phyloP scores from a whole-genome alignment of 2,329 filamentous ascomycete genomes.

The Celoporthe dispersa region DNA sequence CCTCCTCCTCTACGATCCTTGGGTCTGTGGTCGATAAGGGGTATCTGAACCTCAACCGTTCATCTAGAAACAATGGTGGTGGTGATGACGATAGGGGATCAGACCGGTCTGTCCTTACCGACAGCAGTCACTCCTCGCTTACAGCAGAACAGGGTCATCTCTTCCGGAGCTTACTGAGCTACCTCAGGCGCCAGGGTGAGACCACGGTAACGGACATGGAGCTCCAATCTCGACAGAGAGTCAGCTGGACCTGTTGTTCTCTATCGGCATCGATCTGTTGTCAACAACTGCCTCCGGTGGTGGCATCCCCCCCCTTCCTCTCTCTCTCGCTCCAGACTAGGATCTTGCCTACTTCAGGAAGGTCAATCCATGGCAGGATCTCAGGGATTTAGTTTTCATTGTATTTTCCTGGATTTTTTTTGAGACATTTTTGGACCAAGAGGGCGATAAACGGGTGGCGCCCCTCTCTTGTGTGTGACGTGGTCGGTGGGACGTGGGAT shows the following conservation, averaged over 20 bases:
- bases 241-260: conserved; percentile 17
- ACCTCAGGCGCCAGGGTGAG: not conserved
- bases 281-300: conserved; percentile 8
- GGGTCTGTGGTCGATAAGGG: conserved; percentile 13
- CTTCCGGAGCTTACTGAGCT: conserved; percentile 1
- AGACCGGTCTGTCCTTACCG: conserved; percentile 22
- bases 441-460: conserved; percentile 22
- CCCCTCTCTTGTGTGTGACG: conserved; percentile 24
- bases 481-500: conserved; percentile 15
- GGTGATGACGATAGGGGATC: conserved; percentile 17
- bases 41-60: conserved; percentile 14
- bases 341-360: conserved; percentile 25
- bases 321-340: conserved; percentile 8
- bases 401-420: not conserved
- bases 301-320: not conserved
- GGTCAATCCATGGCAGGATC: conserved; percentile 26
- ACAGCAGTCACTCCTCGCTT: conserved; percentile 23
- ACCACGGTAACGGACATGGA: not conserved
- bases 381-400: not conserved
- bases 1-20: conserved; percentile 8
- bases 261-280: conserved; percentile 9
- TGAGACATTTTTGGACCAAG: conserved; percentile 29
- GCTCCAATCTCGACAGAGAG: not conserved
- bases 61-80: not conserved
- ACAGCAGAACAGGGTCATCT: conserved; percentile 18